Percentiles rank a stretch among this genome's conserved stretches.
Evolutionary conservation across 805 yeast species (phyloP).

Genomic region (Myxozyma melibiosi): DNA sequence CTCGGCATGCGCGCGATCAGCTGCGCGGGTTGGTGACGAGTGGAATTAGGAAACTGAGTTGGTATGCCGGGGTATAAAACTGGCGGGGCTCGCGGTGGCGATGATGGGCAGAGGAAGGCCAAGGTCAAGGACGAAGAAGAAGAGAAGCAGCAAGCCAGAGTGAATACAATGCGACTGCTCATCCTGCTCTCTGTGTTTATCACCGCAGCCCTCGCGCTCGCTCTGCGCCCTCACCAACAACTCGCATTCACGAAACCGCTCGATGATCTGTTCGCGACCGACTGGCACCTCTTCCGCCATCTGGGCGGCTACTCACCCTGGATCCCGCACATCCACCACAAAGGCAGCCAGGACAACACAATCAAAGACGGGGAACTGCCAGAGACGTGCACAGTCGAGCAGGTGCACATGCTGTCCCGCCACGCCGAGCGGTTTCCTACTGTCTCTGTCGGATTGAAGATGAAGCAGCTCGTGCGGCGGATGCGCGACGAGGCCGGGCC

Average conservation of each 20-base stretch:
- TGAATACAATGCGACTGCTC: not conserved
- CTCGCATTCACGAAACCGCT: no score
- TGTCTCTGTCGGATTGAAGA: slow-evolving; percentile 16
- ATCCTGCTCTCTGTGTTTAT: not conserved
- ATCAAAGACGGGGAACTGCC: not conserved
- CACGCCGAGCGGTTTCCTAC: slow-evolving; percentile 33
- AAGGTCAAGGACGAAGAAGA: not conserved
- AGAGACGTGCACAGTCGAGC: slow-evolving; percentile 18
- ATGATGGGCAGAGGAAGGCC: no score
- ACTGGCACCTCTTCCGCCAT: slow-evolving; percentile 12
- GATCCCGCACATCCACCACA: slow-evolving; percentile 18
- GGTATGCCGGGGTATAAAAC: no score
- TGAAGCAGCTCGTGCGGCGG: slow-evolving; percentile 18
- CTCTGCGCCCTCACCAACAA: not conserved
- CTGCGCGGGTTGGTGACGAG: no score
- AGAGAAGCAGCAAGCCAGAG: not conserved
- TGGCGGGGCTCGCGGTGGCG: no score
- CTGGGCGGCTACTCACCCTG: slow-evolving; percentile 32
- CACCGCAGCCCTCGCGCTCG: not conserved
- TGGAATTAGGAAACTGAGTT: no score
- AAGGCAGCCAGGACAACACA: not conserved
- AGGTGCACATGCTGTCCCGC: slow-evolving; percentile 31
- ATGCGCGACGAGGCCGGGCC: slow-evolving; percentile 10
- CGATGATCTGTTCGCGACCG: not conserved
- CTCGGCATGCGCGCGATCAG: no score